Evolutionary conservation across 495 filamentous ascomycete species (phyloP).

Genomic region (Tuber melanosporum): DNA sequence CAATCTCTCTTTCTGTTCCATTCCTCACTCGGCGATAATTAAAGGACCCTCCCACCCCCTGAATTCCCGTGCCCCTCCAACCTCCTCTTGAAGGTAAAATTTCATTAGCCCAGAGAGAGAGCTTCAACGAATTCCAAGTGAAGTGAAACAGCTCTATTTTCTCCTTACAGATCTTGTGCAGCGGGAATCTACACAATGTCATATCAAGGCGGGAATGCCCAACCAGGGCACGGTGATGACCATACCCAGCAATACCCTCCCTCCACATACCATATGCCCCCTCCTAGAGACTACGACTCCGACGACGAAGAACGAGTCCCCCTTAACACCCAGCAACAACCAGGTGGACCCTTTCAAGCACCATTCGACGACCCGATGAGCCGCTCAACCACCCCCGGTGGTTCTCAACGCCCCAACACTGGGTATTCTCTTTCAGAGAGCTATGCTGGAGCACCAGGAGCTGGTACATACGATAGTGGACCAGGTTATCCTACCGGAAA

Average conservation of each 20-base stretch:
- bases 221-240: conserved; percentile 32
- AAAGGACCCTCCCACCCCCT: conserved; percentile 22
- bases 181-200: conserved; percentile 37
- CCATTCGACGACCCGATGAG: conserved; percentile 40
- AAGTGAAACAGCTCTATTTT: conserved; percentile 15
- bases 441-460: conserved; percentile 59
- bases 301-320: conserved; percentile 41
- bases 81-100: conserved; percentile 18
- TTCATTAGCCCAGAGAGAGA: conserved; percentile 7
- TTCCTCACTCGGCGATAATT: conserved; percentile 28
- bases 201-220: conserved; percentile 41
- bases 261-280: conserved; percentile 43
- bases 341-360: conserved; percentile 35
- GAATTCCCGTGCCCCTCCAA: conserved; percentile 18
- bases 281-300: conserved; percentile 41
- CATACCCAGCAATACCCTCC: conserved; percentile 41
- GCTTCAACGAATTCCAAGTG: conserved; percentile 20
- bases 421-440: conserved; percentile 91
- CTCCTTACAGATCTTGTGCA: conserved; percentile 28
- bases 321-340: conserved; percentile 37
- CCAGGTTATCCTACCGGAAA: conserved; percentile 40
- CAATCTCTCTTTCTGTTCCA: conserved; percentile 26
- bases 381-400: conserved; percentile 32
- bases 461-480: conserved; percentile 38
- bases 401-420: conserved; percentile 25